Evolutionary conservation across 768 basidiomycete species (phyloP), one percentile per base, ranked within the genome.

Genomic region (Hypholoma fasciculare): DNA sequence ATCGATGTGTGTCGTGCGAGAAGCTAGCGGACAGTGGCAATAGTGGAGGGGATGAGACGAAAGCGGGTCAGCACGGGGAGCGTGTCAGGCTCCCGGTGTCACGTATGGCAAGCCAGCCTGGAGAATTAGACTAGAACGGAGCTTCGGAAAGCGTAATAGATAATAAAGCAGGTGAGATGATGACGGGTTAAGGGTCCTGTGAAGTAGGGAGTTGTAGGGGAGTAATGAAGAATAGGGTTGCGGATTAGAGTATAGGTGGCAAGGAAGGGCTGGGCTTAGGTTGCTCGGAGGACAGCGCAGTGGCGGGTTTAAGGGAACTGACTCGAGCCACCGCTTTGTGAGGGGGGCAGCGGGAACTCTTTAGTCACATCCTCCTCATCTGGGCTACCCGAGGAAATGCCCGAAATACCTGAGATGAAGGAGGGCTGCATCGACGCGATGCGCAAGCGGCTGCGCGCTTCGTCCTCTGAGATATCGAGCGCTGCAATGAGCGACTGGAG

Each of bases 401-500:
- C 60, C 19, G 77, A 76, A 13, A 56, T 39, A 37, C 67, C 60
- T 16, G 69, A 69, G 44, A 75, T 62, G 44, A 79, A 55, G 1
- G 84, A 84, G 1, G 85, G 82, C 61, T 84, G 84, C 74, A 87
- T 74, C 3, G 87, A 88, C 16, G 81, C 77, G 26, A 86, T 76
- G 46, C 86, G 76, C 63, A 86, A 68, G 34, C 82, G 74, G 53
- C 75, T 76, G 61, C 82, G 74, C 2, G 77, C 75, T 54, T 81
- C 78, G 37, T 78, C 76, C 46, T 77, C 74, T 1, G 78, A 67
- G 2, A 78, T 72, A 37, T 86, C 80, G 43, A 90, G 78, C n/a
- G 85, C 88, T 19, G 84, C 87, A 57, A 89, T 80, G 52, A 90
- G 75, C n/a, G 85, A 86, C 66, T 77, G 78, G 62, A 90, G 71